Evolutionary conservation across 2,329 filamentous ascomycete genomes (phyloP), one percentile per base, ranked within the genome.

Genomic region (Onygena corvina): DNA sequence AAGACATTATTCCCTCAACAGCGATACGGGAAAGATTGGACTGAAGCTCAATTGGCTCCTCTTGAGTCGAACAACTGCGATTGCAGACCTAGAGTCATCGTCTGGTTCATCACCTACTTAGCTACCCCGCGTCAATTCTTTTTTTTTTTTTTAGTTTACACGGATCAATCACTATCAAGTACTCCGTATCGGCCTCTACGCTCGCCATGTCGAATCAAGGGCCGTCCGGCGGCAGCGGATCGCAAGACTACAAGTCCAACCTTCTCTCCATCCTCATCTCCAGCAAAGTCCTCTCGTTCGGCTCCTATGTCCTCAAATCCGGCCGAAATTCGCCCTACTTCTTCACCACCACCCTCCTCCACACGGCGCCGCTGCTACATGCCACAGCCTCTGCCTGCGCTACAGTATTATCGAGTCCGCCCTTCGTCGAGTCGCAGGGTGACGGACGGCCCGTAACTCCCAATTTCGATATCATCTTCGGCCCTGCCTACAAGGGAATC

Each of bases 401-500:
- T 1, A 71, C 74, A 49, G 74, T 53, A 14, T 46, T 57, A 16
- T 52, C 53, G n/a, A 51, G 51, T 3, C 45, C 48, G 14, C 54
- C 59, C 49, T 31, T 58, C 53, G 50, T 52, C 49, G 52, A 71
- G 59, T 48, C 65, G 7, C 52, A 53, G 47, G 48, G 57, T 42
- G 62, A 67, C n/a, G 59, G 66, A 49, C 58, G 60, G 50, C 56
- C 58, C 29, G 57, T 57, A 42, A 62, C 57, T 44, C 76, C 76
- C 56, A 68, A 72, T 55, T 79, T 93, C 66, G 90, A 96, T 64
- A 77, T 96, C 59, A 75, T 96, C 61, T 96, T 96, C 67, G 89
- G 79, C 56, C 90, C 92, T 2, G 90, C 92, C 7, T 98, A 96
- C 76, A 98, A 96, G 72, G 92, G 92, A 38, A 94, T 96, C 56